A percentile compares a stretch with the other conserved stretches of the same genome.
phyloP scores from a whole-genome alignment of 176 grass and related monocot genomes.

The Bonia amplexicaulis region DNA sequence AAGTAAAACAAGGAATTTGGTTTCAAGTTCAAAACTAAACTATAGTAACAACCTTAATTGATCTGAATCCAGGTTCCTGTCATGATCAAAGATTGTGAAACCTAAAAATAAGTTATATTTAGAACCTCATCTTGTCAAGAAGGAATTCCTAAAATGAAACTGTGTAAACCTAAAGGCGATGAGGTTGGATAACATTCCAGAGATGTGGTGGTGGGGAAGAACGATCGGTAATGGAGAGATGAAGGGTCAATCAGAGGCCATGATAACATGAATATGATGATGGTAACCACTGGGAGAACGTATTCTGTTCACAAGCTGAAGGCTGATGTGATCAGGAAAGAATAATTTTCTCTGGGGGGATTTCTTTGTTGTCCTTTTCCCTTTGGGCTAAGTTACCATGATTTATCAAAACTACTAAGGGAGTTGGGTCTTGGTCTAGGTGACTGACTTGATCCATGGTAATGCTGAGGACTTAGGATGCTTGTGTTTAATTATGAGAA shows the following conservation, averaged over 20 bases:
- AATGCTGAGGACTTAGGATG: not conserved
- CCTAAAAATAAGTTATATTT: not conserved
- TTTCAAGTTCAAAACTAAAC: not conserved
- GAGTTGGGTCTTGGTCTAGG: not conserved
- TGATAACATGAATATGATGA: not conserved
- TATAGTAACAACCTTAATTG: not conserved
- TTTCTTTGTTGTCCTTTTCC: not conserved
- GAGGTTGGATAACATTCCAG: not conserved
- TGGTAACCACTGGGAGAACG: not conserved
- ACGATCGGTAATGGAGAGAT: not conserved
- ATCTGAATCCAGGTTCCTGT: not conserved
- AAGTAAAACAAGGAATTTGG: not conserved
- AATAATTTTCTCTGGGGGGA: not conserved
- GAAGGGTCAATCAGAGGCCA: not conserved
- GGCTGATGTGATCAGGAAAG: not conserved
- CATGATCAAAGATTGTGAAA: not conserved
- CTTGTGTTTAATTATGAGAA: not conserved
- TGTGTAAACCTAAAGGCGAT: not conserved
- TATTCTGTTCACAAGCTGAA: not conserved
- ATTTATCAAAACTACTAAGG: not conserved
- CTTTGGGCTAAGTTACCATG: not conserved
- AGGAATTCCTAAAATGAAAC: not conserved
- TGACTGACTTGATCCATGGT: not conserved
- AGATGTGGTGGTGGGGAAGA: not conserved
- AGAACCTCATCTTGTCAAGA: not conserved